These are phyloP conservation scores for Biancaea sappan DNA, from an alignment of 306 rosid species.

Conservation along the genomic window DNA sequence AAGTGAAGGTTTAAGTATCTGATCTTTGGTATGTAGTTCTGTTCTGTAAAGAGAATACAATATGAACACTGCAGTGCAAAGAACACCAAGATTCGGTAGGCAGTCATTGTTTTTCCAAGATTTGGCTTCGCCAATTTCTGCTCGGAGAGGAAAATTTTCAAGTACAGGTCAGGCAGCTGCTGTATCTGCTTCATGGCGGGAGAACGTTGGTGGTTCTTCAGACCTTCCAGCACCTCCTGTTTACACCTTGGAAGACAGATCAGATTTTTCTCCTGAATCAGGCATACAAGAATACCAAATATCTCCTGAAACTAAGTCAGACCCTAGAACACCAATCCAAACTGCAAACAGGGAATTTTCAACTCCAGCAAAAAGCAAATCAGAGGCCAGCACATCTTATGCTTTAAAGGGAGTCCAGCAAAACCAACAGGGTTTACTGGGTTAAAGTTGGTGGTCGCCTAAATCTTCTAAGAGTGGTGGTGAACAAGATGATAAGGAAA, in stretches of 20 bases:
- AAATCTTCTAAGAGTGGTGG: constrained; percentile 70
- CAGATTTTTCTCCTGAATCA: constrained; percentile 88
- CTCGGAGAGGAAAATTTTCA: constrained; percentile 72
- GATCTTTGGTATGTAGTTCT: constrained; percentile 42
- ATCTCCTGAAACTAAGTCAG: constrained; percentile 82
- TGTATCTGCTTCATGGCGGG: constrained; percentile 86
- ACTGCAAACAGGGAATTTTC: constrained; percentile 60
- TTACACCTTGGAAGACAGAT: constrained; percentile 88
- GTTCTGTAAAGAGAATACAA: constrained; percentile 16
- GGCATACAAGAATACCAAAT: constrained; percentile 85
- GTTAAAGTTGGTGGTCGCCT: constrained; percentile 84
- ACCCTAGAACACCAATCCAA: constrained; percentile 61
- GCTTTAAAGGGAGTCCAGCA: constrained; percentile 68
- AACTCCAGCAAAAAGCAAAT: constrained; percentile 58
- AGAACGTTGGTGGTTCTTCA: constrained; percentile 64
- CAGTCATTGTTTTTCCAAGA: constrained; percentile 91
- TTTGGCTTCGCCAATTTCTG: constrained; percentile 87
- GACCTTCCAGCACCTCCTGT: constrained; percentile 98
- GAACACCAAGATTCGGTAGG: constrained; percentile 79
- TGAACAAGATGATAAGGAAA: constrained; percentile 84
- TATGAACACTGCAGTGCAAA: constrained; percentile 68
- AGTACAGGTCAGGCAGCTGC: constrained; percentile 88
- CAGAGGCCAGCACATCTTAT: constrained; percentile 80
- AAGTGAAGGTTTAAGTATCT: neutral
- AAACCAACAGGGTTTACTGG: constrained; percentile 61